phyloP scores from a whole-genome alignment of 441 rosid species.

The Adansonia gregorii region DNA sequence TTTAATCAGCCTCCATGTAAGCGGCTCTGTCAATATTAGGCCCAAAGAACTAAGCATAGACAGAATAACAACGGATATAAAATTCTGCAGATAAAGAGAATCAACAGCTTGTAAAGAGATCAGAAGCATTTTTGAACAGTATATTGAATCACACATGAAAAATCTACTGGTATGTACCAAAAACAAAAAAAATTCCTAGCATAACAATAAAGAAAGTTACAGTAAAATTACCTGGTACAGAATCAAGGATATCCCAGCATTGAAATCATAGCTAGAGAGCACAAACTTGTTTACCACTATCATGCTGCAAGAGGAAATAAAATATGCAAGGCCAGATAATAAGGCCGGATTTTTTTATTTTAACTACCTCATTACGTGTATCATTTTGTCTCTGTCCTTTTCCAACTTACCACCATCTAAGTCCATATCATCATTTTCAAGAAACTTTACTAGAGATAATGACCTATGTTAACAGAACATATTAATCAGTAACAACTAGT shows the following conservation, averaged over 20 bases:
- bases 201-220: neutral
- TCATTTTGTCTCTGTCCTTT: constrained; percentile 58
- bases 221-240: constrained; percentile 75
- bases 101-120: constrained; percentile 23
- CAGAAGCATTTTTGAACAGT: neutral
- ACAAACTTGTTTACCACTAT: constrained; percentile 93
- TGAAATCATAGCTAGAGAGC: constrained; percentile 90
- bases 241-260: constrained; percentile 96
- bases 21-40: constrained; percentile 80
- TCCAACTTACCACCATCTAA: constrained; percentile 81
- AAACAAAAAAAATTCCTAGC: constrained; percentile 11
- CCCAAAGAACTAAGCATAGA: constrained; percentile 67
- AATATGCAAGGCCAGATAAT: constrained; percentile 88
- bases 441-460: constrained; percentile 56
- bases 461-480: constrained; percentile 43
- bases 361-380: constrained; percentile 44
- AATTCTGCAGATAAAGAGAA: constrained; percentile 64
- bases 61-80: constrained; percentile 85
- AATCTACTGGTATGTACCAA: neutral
- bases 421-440: constrained; percentile 65
- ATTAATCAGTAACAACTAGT: neutral
- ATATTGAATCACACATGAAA: too few species aligned
- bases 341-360: constrained; percentile 76
- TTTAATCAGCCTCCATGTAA: constrained; percentile 80
- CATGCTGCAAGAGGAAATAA: constrained; percentile 97